Base-by-base conservation (phyloP, 2,329 filamentous ascomycete species). In the Ascochyta pisi region DNA sequence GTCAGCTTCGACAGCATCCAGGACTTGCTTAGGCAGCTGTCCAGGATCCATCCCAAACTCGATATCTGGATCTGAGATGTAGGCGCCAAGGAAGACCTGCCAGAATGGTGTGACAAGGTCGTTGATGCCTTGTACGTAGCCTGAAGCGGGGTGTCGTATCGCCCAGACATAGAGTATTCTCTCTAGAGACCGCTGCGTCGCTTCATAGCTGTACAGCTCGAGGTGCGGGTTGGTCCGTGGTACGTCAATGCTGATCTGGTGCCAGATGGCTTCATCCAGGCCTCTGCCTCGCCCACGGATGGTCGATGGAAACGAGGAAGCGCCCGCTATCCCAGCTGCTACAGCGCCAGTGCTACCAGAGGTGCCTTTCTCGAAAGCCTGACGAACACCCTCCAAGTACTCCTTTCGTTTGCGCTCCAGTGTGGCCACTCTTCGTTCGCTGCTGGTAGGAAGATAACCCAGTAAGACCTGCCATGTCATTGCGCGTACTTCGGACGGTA, bases 401-500 rank as follows among this genome's bases (percentile, higher is more conserved):
- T 99, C 96, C 73, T 94, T 97, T 47, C 95, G 87, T 76, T 99
- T 99, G 56, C 95, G 84, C 73, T 99, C 95, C 9, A 99, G 82
- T 0, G 93, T 95, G 0, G 91, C 86, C 7, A 98, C 91, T 49
- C 96, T 86, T 60, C 95, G 85, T 74, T 99, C 96, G 67, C 92
- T 96, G 71, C 92, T 97, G n/a, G 94, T 96, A 1, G 96, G 95
- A 4, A 99, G 84, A 75, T 99, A 99, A 54, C 94, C 95, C 23
- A 99, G 85, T 19, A 99, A 83, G 23, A 99, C 83, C 76, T 98
- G 93, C 95, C 95, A 99, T n/a, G 94, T 95, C 89, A 99, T 97
- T 46, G 95, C 92, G 52, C 96, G 91, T 16, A 99, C 92, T 79
- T 99, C 96, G 67, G 92, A 89, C 0, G 95, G 96, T 33, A 98